Conservation (phyloP, 176 grass and related monocot genomes). For the Carex kokanica region DNA sequence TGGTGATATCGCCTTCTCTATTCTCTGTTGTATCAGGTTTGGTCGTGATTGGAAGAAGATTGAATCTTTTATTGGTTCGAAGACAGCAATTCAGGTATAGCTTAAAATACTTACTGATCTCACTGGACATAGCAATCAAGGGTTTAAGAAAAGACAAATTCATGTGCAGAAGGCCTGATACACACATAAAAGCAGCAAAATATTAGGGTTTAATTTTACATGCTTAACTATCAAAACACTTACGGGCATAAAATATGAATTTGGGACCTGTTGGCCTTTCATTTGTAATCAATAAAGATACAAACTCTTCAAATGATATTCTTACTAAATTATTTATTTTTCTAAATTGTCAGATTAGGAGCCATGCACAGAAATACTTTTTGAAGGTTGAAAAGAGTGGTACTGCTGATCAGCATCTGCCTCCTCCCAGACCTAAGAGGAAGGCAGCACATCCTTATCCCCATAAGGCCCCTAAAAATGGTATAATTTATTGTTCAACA, state of each 20-base stretch:
- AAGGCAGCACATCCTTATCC: slow-evolving; percentile 98
- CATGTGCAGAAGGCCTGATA: neutral
- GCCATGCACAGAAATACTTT: slow-evolving; percentile 98
- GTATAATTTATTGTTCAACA: slow-evolving; percentile 24
- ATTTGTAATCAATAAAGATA: neutral
- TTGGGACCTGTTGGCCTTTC: neutral
- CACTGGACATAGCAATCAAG: neutral
- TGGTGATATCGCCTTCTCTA: neutral
- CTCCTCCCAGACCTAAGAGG: slow-evolving; percentile 88
- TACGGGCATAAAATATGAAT: neutral
- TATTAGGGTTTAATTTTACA: neutral
- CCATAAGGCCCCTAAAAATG: slow-evolving; percentile 85
- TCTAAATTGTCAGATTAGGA: slow-evolving; percentile 64
- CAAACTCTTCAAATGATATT: neutral
- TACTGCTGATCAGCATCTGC: slow-evolving; percentile 69
- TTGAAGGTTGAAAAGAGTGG: slow-evolving; percentile 89
- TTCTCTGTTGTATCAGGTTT: slow-evolving; percentile 47
- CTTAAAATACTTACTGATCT: neutral
- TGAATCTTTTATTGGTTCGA: slow-evolving; percentile 74
- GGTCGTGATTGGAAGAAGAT: slow-evolving; percentile 95
- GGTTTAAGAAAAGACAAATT: neutral
- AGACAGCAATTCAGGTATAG: slow-evolving; percentile 85
- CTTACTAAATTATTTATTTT: neutral
- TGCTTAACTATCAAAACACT: neutral
- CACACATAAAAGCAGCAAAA: neutral